A percentile compares a stretch with the other conserved stretches of the same genome.
These are phyloP conservation scores for Silene uniflora DNA, from an alignment of 148 eudicot genomes.

Conservation along the genomic window DNA sequence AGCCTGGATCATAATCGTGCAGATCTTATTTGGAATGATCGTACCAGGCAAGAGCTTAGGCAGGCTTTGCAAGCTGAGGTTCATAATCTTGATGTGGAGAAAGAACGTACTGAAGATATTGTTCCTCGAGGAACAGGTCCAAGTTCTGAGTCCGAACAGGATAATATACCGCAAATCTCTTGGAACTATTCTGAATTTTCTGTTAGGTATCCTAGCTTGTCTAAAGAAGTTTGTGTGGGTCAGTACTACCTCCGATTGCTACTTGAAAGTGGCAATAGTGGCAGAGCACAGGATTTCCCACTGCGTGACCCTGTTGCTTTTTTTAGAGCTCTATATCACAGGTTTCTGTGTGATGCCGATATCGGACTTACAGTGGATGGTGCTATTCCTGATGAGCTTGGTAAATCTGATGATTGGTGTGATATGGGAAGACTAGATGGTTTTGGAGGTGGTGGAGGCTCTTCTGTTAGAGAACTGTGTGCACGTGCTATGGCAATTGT, in stretches of 20 bases:
- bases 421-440: conserved; percentile 99
- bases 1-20: conserved; percentile 98
- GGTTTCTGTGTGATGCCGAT: conserved; percentile 96
- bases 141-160: conserved; percentile 49
- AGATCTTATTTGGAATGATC: conserved; percentile 97
- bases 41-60: conserved; percentile 88
- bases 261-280: conserved; percentile 81
- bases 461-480: conserved; percentile 91
- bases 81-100: conserved; percentile 90
- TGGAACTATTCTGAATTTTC: conserved; percentile 95
- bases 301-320: conserved; percentile 96
- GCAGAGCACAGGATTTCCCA: conserved; percentile 88
- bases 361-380: conserved; percentile 92
- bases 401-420: conserved; percentile 99
- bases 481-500: conserved; percentile 99
- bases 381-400: conserved; percentile 93
- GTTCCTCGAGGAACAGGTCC: conserved; percentile 58
- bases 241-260: conserved; percentile 94
- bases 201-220: conserved; percentile 82
- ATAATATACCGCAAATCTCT: conserved; percentile 74
- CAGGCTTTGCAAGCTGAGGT: conserved; percentile 92
- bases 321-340: conserved; percentile 93
- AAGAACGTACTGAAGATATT: conserved; percentile 91
- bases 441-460: conserved; percentile 98
- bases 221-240: conserved; percentile 99